Conservation (phyloP, 2,329 filamentous ascomycete species). For the Plenodomus biglobosus region DNA sequence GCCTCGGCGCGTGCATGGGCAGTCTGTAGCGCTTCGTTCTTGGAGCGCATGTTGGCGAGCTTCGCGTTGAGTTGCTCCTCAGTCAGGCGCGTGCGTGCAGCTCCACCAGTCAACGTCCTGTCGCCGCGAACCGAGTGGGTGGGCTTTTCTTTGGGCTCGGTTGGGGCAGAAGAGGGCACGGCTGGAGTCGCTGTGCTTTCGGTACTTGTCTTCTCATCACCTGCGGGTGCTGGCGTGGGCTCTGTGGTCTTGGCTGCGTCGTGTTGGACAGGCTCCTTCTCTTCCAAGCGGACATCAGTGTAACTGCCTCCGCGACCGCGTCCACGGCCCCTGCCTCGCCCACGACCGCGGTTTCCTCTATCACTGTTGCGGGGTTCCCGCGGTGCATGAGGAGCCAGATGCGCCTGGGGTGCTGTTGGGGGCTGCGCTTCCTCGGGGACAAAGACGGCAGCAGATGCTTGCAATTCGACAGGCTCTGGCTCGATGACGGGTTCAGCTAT, state of each 20-base stretch:
- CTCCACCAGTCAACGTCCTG: constrained; percentile 37
- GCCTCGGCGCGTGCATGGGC: constrained; percentile 67
- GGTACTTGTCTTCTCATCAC: constrained; percentile 4
- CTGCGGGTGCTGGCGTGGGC: constrained; percentile 19
- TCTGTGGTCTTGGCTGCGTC: constrained; percentile 24
- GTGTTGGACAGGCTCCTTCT: constrained; percentile 13
- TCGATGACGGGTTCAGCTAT: constrained; percentile 48
- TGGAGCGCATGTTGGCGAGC: constrained; percentile 62
- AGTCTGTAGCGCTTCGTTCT: constrained; percentile 61
- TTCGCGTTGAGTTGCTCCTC: constrained; percentile 64
- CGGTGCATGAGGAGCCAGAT: constrained; percentile 24
- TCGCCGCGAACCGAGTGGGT: constrained; percentile 38
- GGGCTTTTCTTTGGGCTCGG: constrained; percentile 26
- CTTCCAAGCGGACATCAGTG: constrained; percentile 16
- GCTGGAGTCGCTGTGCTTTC: constrained; percentile 16
- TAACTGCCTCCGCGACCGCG: constrained; percentile 21
- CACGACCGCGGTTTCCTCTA: constrained; percentile 30
- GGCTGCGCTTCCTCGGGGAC: constrained; percentile 20
- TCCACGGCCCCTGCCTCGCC: constrained; percentile 29
- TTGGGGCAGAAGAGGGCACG: constrained; percentile 16
- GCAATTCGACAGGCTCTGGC: constrained; percentile 24
- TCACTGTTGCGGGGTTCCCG: constrained; percentile 33
- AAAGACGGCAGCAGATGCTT: constrained; percentile 23
- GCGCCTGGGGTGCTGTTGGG: constrained; percentile 24
- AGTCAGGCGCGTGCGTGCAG: constrained; percentile 52